A percentile compares a stretch with the other conserved stretches of the same genome.
Evolutionary conservation across 495 filamentous ascomycete species (phyloP).

Genomic region (Tuber aestivum): DNA sequence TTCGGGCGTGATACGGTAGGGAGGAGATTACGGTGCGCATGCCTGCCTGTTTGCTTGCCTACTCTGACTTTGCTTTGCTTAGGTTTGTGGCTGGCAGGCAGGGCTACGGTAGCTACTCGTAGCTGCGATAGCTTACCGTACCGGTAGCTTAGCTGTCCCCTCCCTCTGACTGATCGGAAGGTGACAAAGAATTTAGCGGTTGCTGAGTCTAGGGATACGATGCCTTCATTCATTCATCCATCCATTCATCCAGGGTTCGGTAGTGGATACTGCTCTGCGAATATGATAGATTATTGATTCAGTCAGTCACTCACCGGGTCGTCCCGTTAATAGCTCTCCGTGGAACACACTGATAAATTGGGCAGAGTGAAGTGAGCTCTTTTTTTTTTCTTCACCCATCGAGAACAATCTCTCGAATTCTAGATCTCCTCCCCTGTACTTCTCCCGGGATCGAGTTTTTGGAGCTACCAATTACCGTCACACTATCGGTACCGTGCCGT

Average conservation of each 20-base stretch:
- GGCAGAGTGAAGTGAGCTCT: neutral
- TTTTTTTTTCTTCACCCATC: neutral
- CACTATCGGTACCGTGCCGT: neutral
- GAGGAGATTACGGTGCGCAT: neutral
- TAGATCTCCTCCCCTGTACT: neutral
- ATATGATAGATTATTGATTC: neutral
- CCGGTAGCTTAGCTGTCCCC: neutral
- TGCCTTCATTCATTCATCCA: too few relatives aligned
- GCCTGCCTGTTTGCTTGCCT: neutral
- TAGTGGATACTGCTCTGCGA: neutral
- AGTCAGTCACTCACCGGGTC: neutral
- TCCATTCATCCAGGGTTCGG: too few relatives aligned
- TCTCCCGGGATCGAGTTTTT: constrained; percentile 1
- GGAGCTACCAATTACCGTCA: neutral
- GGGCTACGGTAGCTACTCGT: too few relatives aligned
- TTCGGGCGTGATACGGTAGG: neutral
- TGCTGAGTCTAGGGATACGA: neutral
- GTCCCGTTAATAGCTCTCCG: neutral
- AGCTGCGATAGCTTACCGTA: neutral
- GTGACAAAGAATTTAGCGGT: neutral
- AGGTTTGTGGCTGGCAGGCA: neutral
- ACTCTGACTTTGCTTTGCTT: neutral
- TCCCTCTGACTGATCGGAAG: neutral
- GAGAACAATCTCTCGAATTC: neutral
- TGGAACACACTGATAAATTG: neutral